Evolutionary conservation across 176 grass and related monocot species (phyloP), one percentile per base, ranked within the genome.

Genomic region (Zizania latifolia): DNA sequence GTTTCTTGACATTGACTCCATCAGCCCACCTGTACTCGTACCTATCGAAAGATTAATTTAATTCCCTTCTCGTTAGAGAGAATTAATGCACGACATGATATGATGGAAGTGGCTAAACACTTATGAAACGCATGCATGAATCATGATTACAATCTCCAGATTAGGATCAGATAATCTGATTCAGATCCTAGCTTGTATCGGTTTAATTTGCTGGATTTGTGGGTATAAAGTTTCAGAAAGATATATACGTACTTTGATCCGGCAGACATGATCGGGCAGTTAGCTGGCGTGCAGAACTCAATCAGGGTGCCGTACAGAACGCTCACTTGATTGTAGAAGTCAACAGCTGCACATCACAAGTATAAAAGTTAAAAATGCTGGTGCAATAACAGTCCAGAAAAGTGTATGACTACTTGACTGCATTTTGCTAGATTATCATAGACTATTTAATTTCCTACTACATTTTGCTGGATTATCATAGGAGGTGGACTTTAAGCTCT

Each of bases 311-410:
- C 89, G 27, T 86, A 94, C 62, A 98, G 79, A 35, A 98, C 61
- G 81, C 84, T 98, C 48, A 92, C 89, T 88, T 98, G 95, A 60
- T 92, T 98, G 87, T 94, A 98, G 76, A 98, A 98, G 58, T 98
- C 95, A 62, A 94, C 91, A 45, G 89, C 95, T 98, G 89, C 29
- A 78, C 40, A 86, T 60, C 40, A 83, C 13, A 66, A n/a, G 15
- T 26, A 19, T 8, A 34, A 19, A 24, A 19, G 13, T 17, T 70
- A 67, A 70, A 30, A 46, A 53, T 6, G 21, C 19, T 41, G 29
- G 29, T 68, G 26, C 21, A 66, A 13, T 12, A 76, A 23, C 43
- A 62, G n/a, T 54, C 15, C 2, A 76, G 43, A 8, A 56, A 24
- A 51, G 23, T 16, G n/a, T 11, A 54, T 40, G 40, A 13, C 7